Evolutionary conservation across 2,329 filamentous ascomycete species (phyloP), one percentile per base, ranked within the genome.

Genomic region (Leptosphaerulina australis): DNA sequence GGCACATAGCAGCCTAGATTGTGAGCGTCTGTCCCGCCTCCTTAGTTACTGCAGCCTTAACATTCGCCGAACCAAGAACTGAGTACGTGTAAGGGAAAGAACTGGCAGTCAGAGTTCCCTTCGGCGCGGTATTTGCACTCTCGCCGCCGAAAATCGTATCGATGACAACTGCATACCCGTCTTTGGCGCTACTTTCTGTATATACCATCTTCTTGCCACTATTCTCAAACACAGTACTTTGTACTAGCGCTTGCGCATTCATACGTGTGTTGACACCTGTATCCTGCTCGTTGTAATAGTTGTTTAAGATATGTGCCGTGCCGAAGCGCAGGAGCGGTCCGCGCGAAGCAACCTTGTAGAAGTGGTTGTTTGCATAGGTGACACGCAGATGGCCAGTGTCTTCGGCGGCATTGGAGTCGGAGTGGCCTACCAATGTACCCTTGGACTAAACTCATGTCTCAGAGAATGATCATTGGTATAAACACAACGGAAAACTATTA

Each of bases 341-440:
- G 44, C 85, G 84, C 5, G 81, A 84, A 76, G 84, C 82, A 63
- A 86, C 72, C 73, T 86, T 85, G 62, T 68, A 68, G 78, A 79
- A 88, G 75, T 81, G 77, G 79, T 88, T 88, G 78, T 87, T 83
- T 72, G 80, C 80, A 66, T 85, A 86, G 45, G 85, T 88, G 30
- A 88, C 74, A 67, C 77, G 80, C 24, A 88, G 78, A 63, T 83
- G 76, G 56, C 84, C 84, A 1, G 66, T 81, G 71, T 88, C 85
- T 41, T 63, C 60, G 40, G 64, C 73, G 21, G 59, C 71, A 71
- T 84, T 84, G 72, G 57, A 79, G 75, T 86, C 81, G 21, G 77
- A 81, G 76, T 86, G 83, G 9, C 81, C 83, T 43, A 84, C 73
- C 5, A 85, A 75, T 0, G 79, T 81, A 12, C 77, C 81, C 68